phyloP scores from a whole-genome alignment of 129 eudicot genomes.

The sunflower (Helianthus annuus) region DNA sequence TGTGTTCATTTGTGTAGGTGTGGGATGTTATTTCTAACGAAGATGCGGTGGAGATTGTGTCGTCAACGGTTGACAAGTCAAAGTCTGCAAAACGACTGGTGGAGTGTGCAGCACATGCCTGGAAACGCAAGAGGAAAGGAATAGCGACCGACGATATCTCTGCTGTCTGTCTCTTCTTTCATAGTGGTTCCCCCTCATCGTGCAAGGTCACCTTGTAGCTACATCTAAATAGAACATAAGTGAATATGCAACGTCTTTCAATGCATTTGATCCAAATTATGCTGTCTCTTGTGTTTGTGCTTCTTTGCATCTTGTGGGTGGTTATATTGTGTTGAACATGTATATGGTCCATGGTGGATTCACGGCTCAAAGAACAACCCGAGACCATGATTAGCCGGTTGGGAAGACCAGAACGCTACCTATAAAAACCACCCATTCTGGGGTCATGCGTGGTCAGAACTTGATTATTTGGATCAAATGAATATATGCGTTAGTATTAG shows the following conservation, averaged over 20 bases:
- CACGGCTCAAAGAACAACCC: not conserved
- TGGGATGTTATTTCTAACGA: constrained; percentile 88
- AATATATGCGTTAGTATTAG: too few species aligned
- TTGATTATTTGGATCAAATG: too few species aligned
- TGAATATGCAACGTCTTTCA: constrained; percentile 5
- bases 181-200: constrained; percentile 14
- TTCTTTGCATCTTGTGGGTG: not conserved
- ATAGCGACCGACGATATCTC: constrained; percentile 83
- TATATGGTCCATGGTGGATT: not conserved
- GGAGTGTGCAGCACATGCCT: constrained; percentile 61
- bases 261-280: not conserved
- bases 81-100: constrained; percentile 77
- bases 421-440: too few species aligned
- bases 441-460: too few species aligned
- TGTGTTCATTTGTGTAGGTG: constrained; percentile 43
- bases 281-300: not conserved
- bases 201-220: constrained; percentile 40
- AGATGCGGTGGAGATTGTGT: constrained; percentile 79
- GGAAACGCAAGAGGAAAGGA: constrained; percentile 77
- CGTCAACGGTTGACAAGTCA: constrained; percentile 54
- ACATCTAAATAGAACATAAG: constrained; percentile 17
- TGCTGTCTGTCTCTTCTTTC: constrained; percentile 76
- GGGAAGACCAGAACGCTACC: too few species aligned
- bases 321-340: not conserved
- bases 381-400: not conserved